Base-by-base conservation (phyloP, 2,329 filamentous ascomycete species). In the Scedosporium boydii region DNA sequence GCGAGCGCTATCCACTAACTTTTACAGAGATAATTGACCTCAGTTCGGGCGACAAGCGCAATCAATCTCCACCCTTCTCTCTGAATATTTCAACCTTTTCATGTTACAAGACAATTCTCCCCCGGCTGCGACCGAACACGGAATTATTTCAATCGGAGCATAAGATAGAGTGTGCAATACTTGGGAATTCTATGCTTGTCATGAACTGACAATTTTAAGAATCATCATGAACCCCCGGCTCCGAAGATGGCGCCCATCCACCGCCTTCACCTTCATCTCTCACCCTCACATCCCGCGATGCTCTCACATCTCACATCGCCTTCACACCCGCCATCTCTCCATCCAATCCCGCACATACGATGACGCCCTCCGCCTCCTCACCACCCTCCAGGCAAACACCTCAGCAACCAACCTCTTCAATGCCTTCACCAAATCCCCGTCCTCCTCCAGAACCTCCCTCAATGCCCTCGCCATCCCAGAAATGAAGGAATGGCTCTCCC, bases 391-490 rank as follows among this genome's bases (percentile, higher is more conserved):
- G 69, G 88, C 89, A 62, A 96, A 96, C 73, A 88, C 87, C 68
- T 82, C 87, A 46, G 79, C 90, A 63, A 81, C 78, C 6, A 72
- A 74, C 18, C 77, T 82, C 56, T 84, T 84, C 68, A 72, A 75
- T 55, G 70, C 66, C 62, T 41, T 12, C 62, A 27, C 67, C 4
- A 60, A 59, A 5, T 62, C 60, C 3, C 12, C 88, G 23, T 23
- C 23, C 46, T 75, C 80, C 27, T 81, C 84, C 65, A 72, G 42
- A 66, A 62, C 62, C 3, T 63, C 72, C 42, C 76, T 90, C 76
- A 96, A 96, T 70, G 80, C 87, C 58, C 80, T 80, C 62, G 89
- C 92, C 6, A 86, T 96, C 59, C 89, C 90, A 0, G 91, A 96
- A 72, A 93, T 95, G 83, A 77, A 87, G 29, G 83, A 86, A 67